phyloP scores from a whole-genome alignment of 768 basidiomycete species.

The Strobilomyces dryophilus region DNA sequence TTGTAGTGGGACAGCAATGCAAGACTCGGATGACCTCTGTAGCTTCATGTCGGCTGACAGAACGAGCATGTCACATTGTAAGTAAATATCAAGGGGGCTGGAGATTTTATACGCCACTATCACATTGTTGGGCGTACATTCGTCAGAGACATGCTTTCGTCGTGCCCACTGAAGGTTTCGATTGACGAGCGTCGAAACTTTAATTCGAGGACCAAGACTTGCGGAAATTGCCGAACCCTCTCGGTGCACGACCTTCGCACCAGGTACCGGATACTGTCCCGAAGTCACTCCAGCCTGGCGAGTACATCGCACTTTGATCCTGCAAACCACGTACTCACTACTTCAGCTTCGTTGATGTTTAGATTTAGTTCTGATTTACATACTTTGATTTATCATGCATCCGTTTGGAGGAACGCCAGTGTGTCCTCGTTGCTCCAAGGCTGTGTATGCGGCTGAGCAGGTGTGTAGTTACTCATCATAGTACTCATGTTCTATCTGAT shows the following conservation, averaged over 20 bases:
- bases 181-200: not conserved
- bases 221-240: constrained; percentile 17
- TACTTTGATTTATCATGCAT: constrained; percentile 44
- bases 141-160: not conserved
- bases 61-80: not conserved
- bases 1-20: not conserved
- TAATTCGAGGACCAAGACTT: not conserved
- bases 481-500: not conserved
- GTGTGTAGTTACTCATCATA: constrained; percentile 32
- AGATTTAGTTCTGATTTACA: constrained; percentile 1
- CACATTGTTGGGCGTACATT: not conserved
- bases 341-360: not conserved
- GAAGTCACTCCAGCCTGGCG: constrained; percentile 5
- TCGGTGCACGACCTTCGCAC: not conserved
- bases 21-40: too few relatives aligned
- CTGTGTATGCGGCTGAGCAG: constrained; percentile 89
- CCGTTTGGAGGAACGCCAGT: constrained; percentile 66
- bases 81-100: not conserved
- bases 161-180: not conserved
- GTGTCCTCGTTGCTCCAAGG: constrained; percentile 71
- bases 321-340: constrained; percentile 2
- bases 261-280: not conserved
- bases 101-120: not conserved
- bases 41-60: too few relatives aligned
- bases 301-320: constrained; percentile 5